phyloP scores from a whole-genome alignment of 2,329 filamentous ascomycete genomes.

The Diplodia corticola region DNA sequence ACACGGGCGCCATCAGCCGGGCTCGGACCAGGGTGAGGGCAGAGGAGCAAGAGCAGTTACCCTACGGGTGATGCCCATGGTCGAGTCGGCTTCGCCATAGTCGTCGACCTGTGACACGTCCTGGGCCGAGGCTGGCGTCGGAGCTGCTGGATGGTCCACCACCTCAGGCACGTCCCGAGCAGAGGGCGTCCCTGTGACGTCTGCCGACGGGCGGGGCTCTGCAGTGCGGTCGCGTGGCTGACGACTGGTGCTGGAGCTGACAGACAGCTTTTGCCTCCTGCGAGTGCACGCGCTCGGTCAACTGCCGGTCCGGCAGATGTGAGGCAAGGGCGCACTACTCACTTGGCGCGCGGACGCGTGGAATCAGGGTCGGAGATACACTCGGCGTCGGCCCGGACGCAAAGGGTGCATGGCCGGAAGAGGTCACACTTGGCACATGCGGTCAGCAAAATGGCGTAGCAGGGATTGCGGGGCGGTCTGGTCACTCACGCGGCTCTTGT shows the following conservation, averaged over 20 bases:
- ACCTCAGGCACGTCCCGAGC: neutral
- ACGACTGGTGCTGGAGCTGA: neutral
- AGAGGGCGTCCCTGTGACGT: neutral
- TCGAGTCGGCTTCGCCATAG: constrained; percentile 37
- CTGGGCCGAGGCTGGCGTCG: neutral
- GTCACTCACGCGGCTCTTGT: constrained; percentile 34
- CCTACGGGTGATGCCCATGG: constrained; percentile 38
- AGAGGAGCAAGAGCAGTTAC: neutral
- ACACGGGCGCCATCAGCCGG: neutral
- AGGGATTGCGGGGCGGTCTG: neutral
- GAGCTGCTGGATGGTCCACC: neutral
- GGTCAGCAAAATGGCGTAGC: neutral
- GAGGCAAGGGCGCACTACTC: too few species aligned
- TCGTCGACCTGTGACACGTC: constrained; percentile 10
- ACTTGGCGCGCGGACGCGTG: constrained; percentile 15
- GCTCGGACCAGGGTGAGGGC: neutral
- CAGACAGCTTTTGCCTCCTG: neutral
- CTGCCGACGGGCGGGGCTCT: neutral
- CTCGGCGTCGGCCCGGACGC: constrained; percentile 33
- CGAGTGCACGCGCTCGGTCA: neutral
- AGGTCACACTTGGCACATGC: constrained; percentile 34
- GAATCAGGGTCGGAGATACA: constrained; percentile 20
- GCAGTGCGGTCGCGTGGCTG: neutral
- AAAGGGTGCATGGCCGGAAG: constrained; percentile 38
- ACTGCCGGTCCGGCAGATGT: neutral